Base-by-base conservation (phyloP, 345 rosid genomes). In the Lagerstroemia speciosa region DNA sequence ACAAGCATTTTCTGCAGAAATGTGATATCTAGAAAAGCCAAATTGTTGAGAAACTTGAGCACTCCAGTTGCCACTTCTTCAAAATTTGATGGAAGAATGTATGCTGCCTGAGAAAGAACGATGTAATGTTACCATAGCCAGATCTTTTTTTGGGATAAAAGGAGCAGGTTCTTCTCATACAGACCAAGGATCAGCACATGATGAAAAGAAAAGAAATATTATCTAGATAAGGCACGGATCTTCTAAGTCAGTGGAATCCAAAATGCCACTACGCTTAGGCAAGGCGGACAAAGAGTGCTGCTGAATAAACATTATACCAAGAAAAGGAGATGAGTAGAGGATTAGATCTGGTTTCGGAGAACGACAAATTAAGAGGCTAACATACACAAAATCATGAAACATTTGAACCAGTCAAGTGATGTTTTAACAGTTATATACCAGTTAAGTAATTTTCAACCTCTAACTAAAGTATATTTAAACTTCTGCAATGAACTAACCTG, bases 31-130 rank as follows among this genome's bases (percentile, higher is more conserved):
- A 83, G 34, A 64, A 78, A 81, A 55, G 91, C 94, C 85, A 89
- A 81, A 79, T 86, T 89, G 73, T 86, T 89, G 76, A 89, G 73
- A 72, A 86, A 82, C 78, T 83, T 89, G 78, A 89, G 80, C 65
- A 86, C 94, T 60, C 88, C 94, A 67, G 91, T 82, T 68, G 89
- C 86, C 62, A 85, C 89, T 81, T 86, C 91, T 75, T 89, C 91
- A 71, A 89, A 83, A 79, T 89, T 89, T 64, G 86, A 83, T 45
- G 94, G 91, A 79, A 89, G 89, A 45, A 78, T 72, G 72, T 82
- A 76, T 66, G 89, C 78, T 16, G 74, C 86, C 94, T 89, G 76
- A 58, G 79, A 73, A n/a, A 62, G 64, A 62, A 74, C 15, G 64
- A 58, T 48, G n/a, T 48, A n/a, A 22, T n/a, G 24, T 53, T n/a